Conservation (phyloP, 257 asterid species). For the Nyctanthes arbortristis region DNA sequence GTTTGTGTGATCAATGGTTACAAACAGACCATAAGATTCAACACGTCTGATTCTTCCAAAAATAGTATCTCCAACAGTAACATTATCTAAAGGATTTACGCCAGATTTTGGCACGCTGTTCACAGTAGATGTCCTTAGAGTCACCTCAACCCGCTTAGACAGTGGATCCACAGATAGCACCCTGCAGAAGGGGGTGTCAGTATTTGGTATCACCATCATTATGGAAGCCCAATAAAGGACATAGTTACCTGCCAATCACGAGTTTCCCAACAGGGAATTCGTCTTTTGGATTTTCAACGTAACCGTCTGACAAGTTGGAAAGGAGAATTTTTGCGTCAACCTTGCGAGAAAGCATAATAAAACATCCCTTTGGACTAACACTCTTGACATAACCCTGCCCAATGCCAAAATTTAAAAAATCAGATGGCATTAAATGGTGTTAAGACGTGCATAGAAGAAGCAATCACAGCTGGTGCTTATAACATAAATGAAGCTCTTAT, state of each 20-base stretch:
- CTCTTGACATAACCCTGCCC: constrained; percentile 86
- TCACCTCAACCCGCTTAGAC: constrained; percentile 86
- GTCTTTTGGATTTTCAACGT: constrained; percentile 65
- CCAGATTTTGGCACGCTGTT: constrained; percentile 39
- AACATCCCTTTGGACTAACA: constrained; percentile 79
- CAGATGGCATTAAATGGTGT: neutral
- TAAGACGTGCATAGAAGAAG: neutral
- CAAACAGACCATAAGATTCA: constrained; percentile 81
- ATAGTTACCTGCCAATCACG: constrained; percentile 75
- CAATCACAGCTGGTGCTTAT: neutral
- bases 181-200: constrained; percentile 53
- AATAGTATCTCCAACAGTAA: constrained; percentile 64
- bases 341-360: constrained; percentile 78
- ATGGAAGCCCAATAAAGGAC: constrained; percentile 16
- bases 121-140: constrained; percentile 69
- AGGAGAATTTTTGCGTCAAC: constrained; percentile 82
- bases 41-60: constrained; percentile 83
- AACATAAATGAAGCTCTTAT: neutral
- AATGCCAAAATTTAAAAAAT: constrained; percentile 9
- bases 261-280: constrained; percentile 86
- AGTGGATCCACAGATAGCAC: constrained; percentile 81
- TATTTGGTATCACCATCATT: constrained; percentile 20
- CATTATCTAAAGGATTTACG: constrained; percentile 40
- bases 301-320: constrained; percentile 78
- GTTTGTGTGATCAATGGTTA: constrained; percentile 69